Evolutionary conservation across 1,139 yeast species (phyloP), one percentile per base, ranked within the genome.

Genomic region (Candida dubliniensis): DNA sequence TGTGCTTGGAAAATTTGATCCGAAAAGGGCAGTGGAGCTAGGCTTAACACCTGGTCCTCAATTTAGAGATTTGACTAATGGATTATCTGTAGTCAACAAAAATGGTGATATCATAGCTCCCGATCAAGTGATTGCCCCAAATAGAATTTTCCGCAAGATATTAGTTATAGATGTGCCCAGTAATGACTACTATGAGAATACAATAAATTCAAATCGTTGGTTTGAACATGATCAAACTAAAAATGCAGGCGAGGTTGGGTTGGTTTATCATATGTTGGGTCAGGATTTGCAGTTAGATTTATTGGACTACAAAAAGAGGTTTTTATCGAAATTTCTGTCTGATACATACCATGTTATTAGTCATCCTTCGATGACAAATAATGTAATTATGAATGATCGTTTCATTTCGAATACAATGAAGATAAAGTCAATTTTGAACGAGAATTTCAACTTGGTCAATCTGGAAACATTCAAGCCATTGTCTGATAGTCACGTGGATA

Each of bases 241-340:
- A 30, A 75, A 69, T 8, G 57, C 65, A 5, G 72, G 69, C 36
- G 63, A 66, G 1, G 56, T 78, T 14, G 79, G 81, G 1, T 63
- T 79, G 3, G 85, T 89, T 1, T 89, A 87, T 60, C 96, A 88
- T 61, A 77, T 89, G 47, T 65, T 91, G 37, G 95, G 87, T n/a
- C 75, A 71, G 15, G 76, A 71, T 4, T 75, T 87, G 1, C 79
- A 84, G 18, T 77, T 83, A 12, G 60, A 67, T 26, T 66, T 71
- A 49, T 56, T 62, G 1, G 64, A 66, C 4, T 84, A 87, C 58
- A 54, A 69, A 46, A 54, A 66, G 3, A 35, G 46, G 2, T 65
- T 77, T 49, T 71, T 84, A 43, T 49, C 63, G n/a, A 69, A 67
- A 10, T 81, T 82, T 52, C 81, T 82, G 0, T 52, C 65, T 0